Evolutionary conservation across 2,329 filamentous ascomycete genomes (phyloP).

Genomic region (Botrytis sinoallii): DNA sequence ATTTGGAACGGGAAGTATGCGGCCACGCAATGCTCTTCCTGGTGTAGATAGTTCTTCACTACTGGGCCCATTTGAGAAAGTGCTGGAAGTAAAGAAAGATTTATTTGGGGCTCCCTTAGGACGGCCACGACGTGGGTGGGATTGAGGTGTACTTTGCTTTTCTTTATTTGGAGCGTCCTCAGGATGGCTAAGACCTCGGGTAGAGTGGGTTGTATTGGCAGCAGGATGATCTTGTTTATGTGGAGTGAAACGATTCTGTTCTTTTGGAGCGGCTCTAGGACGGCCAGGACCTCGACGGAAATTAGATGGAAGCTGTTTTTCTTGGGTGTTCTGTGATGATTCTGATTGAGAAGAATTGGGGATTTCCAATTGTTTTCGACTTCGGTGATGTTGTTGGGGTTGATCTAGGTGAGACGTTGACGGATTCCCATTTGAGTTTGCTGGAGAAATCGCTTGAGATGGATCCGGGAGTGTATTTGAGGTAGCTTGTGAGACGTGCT

Average conservation of each 20-base stretch:
- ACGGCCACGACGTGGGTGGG: neutral
- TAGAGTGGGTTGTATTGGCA: neutral
- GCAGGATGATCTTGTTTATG: neutral
- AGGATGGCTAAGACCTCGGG: neutral
- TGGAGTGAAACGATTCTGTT: neutral
- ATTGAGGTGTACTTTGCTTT: neutral
- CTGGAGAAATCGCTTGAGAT: neutral
- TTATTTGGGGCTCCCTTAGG: neutral
- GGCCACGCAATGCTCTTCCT: neutral
- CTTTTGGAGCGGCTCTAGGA: neutral
- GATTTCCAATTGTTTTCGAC: neutral
- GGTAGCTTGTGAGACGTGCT: neutral
- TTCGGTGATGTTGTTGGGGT: neutral
- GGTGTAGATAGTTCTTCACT: neutral
- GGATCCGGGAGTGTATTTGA: neutral
- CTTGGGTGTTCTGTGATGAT: neutral
- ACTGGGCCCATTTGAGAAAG: neutral
- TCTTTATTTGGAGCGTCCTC: neutral
- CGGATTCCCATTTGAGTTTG: neutral
- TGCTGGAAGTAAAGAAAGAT: neutral
- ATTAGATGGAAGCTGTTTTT: neutral
- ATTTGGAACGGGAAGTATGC: neutral
- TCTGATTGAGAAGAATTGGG: constrained; percentile 5
- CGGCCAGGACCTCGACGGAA: neutral
- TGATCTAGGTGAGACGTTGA: neutral